Evolutionary conservation across 1,284 basidiomycete genomes (phyloP), one percentile per base, ranked within the genome.

Genomic region (Rhodotorula sp.): DNA sequence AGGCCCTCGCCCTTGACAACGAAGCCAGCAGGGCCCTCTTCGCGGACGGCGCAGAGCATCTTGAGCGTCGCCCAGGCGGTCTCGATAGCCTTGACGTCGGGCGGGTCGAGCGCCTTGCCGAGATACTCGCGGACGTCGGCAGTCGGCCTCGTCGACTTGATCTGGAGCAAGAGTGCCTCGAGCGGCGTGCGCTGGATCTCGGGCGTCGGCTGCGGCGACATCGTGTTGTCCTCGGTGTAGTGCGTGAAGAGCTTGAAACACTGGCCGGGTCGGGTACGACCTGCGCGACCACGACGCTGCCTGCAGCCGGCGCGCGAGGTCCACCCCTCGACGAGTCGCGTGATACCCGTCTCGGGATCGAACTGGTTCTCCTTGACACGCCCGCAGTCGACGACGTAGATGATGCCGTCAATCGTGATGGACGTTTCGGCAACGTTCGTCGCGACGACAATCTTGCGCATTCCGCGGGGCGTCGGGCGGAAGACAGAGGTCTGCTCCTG

Each of bases 361-460:
- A 90, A 94, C 71, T 87, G 87, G 7, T 87, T 93, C 83, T 97
- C 93, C 82, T 97, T 97, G 79, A 93, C 92, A 79, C 89, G 90
- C 2, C 95, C 95, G 0, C 88, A 84, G 77, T 94, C 92, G 53
- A 96, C 86, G 23, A 95, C 92, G 78, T 90, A 92, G 46, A 91
- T 85, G 44, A 95, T 87, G 77, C 95, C 93, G 77, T 81, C 80
- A 73, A 97, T 96, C 1, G 94, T 97, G 74, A 97, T 93, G 7
- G 91, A 94, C 1, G 94, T 97, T 87, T 97, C 83, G 57, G 80
- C 92, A 42, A 97, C 91, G 77, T 97, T 97, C 13, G 94, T 97
- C 1, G 93, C 87, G 0, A 89, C 91, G 48, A 97, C 89, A 56
- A 97, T 87, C 81, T 97, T 97, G 85, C 93, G 90, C 69, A 85